phyloP scores from a whole-genome alignment of 768 basidiomycete species.

The Phylloporus rhodoxanthus region DNA sequence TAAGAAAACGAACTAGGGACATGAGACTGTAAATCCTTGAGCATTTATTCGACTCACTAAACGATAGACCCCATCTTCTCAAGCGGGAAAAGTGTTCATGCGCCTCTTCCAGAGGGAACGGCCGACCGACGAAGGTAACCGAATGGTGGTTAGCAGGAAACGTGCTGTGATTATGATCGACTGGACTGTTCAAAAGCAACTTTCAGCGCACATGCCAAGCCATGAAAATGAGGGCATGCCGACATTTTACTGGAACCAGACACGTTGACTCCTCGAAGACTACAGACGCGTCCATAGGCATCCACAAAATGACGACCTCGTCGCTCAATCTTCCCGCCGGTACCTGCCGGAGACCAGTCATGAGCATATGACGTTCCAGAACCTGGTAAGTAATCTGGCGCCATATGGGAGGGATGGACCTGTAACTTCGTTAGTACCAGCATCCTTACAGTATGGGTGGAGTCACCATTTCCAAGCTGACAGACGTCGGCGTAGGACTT shows the following conservation, averaged over 20 bases:
- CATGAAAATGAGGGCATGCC: not conserved
- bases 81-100: constrained; percentile 76
- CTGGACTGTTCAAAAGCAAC: constrained; percentile 43
- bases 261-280: constrained; percentile 79
- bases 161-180: constrained; percentile 56
- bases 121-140: constrained; percentile 84
- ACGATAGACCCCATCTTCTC: constrained; percentile 82
- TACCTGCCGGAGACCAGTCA: constrained; percentile 59
- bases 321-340: constrained; percentile 49
- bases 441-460: not conserved
- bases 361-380: constrained; percentile 55
- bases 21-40: not conserved
- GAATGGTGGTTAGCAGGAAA: constrained; percentile 61
- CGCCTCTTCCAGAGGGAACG: constrained; percentile 87
- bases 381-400: constrained; percentile 42
- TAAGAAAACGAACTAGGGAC: constrained; percentile 72
- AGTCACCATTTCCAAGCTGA: constrained; percentile 2
- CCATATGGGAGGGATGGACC: constrained; percentile 47
- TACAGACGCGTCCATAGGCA: constrained; percentile 70
- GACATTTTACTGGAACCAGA: constrained; percentile 81
- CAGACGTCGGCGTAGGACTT: not conserved
- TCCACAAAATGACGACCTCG: constrained; percentile 83
- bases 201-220: constrained; percentile 13
- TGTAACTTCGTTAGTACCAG: constrained; percentile 5
- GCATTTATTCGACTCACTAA: constrained; percentile 49